Evolutionary conservation across 805 yeast species (phyloP).

Genomic region (Lipomyces spencermartinsiae): DNA sequence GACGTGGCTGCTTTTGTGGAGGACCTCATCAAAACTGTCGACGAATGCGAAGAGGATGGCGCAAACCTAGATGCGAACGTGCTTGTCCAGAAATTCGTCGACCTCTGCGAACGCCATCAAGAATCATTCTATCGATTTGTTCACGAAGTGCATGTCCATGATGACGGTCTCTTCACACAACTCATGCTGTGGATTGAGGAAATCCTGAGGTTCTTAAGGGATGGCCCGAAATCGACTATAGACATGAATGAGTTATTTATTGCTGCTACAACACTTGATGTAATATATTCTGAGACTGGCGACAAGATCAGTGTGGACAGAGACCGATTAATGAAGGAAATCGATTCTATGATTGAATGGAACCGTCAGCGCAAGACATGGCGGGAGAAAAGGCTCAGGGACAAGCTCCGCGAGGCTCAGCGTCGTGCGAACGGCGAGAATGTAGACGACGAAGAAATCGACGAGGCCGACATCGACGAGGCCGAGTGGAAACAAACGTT

Average conservation of each 20-base stretch:
- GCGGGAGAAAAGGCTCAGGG: slow-evolving; percentile 39
- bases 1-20: slow-evolving; percentile 68
- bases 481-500: slow-evolving; percentile 55
- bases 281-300: slow-evolving; percentile 34
- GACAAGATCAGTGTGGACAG: slow-evolving; percentile 39
- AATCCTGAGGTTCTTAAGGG: slow-evolving; percentile 66
- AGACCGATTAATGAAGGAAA: slow-evolving; percentile 48
- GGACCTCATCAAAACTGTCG: slow-evolving; percentile 68
- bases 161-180: slow-evolving; percentile 72
- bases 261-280: slow-evolving; percentile 14
- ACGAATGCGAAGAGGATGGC: slow-evolving; percentile 55
- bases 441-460: slow-evolving; percentile 38
- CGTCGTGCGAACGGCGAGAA: slow-evolving; percentile 38
- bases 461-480: slow-evolving; percentile 44
- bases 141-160: slow-evolving; percentile 82
- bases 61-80: slow-evolving; percentile 61
- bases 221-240: slow-evolving; percentile 49
- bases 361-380: slow-evolving; percentile 49
- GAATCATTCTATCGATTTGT: slow-evolving; percentile 74
- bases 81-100: slow-evolving; percentile 69
- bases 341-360: slow-evolving; percentile 49
- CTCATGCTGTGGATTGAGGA: slow-evolving; percentile 76
- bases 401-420: slow-evolving; percentile 31
- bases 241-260: slow-evolving; percentile 39
- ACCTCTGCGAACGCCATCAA: slow-evolving; percentile 73